These are phyloP conservation scores for Blastocladiella emersonii DNA, from an alignment of 371 early-diverging fungal species.

Conservation along the genomic window DNA sequence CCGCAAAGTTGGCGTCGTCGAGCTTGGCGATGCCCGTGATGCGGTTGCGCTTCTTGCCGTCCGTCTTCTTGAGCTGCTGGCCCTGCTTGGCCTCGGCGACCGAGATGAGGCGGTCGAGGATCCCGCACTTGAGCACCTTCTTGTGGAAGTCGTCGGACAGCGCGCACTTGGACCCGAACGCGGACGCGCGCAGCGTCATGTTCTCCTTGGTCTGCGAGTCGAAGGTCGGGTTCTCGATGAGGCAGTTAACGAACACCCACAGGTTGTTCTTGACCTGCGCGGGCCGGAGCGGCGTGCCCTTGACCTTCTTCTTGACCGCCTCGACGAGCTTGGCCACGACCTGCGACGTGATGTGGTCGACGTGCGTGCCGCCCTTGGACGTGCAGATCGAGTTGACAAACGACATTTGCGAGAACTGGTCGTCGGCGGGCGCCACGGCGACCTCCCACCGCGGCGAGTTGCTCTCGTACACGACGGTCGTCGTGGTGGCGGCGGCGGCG, in stretches of 20 bases:
- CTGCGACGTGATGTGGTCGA: constrained; percentile 81
- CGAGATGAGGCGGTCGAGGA: constrained; percentile 70
- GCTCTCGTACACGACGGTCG: constrained; percentile 48
- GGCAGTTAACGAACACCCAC: constrained; percentile 92
- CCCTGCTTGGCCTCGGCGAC: constrained; percentile 75
- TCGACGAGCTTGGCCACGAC: constrained; percentile 63
- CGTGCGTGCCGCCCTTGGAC: constrained; percentile 95
- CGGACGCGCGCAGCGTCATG: constrained; percentile 69
- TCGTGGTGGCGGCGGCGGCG: constrained; percentile 9
- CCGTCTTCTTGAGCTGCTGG: constrained; percentile 83
- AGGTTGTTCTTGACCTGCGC: constrained; percentile 84
- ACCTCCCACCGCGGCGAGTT: constrained; percentile 94
- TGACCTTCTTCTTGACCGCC: constrained; percentile 66
- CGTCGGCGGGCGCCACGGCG: constrained; percentile 81
- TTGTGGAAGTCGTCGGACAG: constrained; percentile 72
- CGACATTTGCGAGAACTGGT: constrained; percentile 81
- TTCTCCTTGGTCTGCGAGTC: constrained; percentile 99
- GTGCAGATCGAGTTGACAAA: constrained; percentile 99
- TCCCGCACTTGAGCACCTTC: constrained; percentile 60
- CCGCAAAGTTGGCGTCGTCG: constrained; percentile 97
- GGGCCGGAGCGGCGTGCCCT: constrained; percentile 61
- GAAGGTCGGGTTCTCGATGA: constrained; percentile 97
- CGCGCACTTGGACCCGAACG: constrained; percentile 84
- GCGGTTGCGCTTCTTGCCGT: constrained; percentile 55
- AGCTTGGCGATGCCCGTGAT: constrained; percentile 87